Conservation (phyloP, 352 stramenopile species). For the Lagenidium giganteum region DNA sequence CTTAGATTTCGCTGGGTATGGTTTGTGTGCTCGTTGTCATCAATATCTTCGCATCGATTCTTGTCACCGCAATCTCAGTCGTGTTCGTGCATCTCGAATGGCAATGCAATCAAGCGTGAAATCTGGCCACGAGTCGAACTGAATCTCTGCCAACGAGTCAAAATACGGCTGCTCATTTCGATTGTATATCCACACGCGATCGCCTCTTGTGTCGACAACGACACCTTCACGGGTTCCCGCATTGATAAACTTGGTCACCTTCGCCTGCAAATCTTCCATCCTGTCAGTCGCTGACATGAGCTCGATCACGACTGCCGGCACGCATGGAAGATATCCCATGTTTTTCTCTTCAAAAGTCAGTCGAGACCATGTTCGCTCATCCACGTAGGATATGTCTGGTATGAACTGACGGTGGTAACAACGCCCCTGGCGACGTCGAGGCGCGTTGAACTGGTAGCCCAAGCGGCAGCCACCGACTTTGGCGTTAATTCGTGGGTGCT, state of each 20-base stretch:
- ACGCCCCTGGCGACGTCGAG: neutral
- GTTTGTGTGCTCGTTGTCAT: too few relatives aligned
- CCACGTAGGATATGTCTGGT: conserved; percentile 13
- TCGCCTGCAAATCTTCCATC: conserved; percentile 13
- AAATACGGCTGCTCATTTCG: conserved; percentile 11
- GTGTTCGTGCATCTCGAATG: conserved; percentile 8
- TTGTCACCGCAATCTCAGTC: too few relatives aligned
- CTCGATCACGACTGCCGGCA: conserved; percentile 12
- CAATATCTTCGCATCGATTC: too few relatives aligned
- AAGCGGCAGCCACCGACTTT: neutral
- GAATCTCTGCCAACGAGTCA: conserved; percentile 13
- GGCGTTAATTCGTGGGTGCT: conserved; percentile 1
- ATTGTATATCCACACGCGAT: conserved; percentile 23
- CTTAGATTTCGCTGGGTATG: too few relatives aligned
- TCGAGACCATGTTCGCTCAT: conserved; percentile 7
- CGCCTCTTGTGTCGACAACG: conserved; percentile 15
- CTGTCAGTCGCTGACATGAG: conserved; percentile 13
- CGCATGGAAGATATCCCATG: conserved; percentile 4
- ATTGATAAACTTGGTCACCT: conserved; percentile 17
- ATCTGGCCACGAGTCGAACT: conserved; percentile 25
- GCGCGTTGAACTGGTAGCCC: conserved; percentile 8
- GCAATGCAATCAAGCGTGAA: conserved; percentile 23
- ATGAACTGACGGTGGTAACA: too few relatives aligned
- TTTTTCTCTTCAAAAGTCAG: conserved; percentile 2
- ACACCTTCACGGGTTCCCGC: conserved; percentile 21